phyloP scores from a whole-genome alignment of 169 alveolate genomes.

The Plasmodium vivax region DNA sequence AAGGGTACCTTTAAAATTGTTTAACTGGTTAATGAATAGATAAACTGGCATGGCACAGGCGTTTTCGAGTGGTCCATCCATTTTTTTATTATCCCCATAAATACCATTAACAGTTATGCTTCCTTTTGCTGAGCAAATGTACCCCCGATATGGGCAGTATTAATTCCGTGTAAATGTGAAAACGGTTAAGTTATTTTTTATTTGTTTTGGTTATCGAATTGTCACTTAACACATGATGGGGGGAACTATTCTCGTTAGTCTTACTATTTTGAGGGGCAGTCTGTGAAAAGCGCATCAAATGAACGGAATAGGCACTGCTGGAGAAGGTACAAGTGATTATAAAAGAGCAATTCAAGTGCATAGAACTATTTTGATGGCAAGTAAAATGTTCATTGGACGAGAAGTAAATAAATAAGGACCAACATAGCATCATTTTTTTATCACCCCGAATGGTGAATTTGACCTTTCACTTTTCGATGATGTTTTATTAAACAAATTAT shows the following conservation, averaged over 20 bases:
- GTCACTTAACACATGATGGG: neutral
- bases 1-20: neutral
- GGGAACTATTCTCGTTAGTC: neutral
- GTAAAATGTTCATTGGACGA: neutral
- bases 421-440: neutral
- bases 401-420: neutral
- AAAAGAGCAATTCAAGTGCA: neutral
- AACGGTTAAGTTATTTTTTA: neutral
- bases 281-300: neutral
- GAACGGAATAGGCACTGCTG: neutral
- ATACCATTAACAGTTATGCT: neutral
- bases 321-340: neutral
- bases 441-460: neutral
- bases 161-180: neutral
- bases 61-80: neutral
- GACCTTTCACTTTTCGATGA: neutral
- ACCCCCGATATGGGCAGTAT: neutral
- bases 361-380: neutral
- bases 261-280: neutral
- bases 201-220: neutral
- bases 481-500: neutral
- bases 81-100: neutral
- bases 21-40: neutral
- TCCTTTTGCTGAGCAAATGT: neutral
- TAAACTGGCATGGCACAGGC: neutral